These are phyloP conservation scores for Periconia macrospinosa DNA, from an alignment of 2,329 filamentous ascomycete genomes.

Conservation along the genomic window DNA sequence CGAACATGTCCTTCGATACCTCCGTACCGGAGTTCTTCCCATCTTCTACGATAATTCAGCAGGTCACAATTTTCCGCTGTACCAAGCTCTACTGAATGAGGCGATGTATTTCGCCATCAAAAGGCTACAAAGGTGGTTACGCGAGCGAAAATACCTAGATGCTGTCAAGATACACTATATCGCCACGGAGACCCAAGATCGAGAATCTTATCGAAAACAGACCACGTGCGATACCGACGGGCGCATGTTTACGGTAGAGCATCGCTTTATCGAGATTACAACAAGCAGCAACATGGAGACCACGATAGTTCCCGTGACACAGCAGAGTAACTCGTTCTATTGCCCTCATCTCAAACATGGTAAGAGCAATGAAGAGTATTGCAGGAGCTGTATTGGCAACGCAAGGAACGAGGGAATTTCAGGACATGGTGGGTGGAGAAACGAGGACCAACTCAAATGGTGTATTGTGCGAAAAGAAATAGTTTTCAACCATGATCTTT, in stretches of 20 bases:
- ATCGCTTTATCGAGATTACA: conserved; percentile 4
- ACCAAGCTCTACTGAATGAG: conserved; percentile 31
- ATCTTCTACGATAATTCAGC: conserved; percentile 36
- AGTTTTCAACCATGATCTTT: conserved; percentile 6
- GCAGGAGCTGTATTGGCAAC: conserved; percentile 2
- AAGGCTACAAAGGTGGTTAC: too few relatives aligned
- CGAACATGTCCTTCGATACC: conserved; percentile 38
- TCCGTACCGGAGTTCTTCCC: conserved; percentile 36
- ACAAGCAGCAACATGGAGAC: conserved; percentile 6
- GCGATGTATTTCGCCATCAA: conserved; percentile 20
- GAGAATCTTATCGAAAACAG: too few relatives aligned
- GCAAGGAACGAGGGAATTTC: conserved; percentile 1
- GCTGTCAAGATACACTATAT: too few relatives aligned
- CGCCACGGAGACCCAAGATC: too few relatives aligned
- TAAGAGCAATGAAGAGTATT: conserved; percentile 4
- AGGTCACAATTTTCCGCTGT: conserved; percentile 35
- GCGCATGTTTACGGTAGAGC: conserved; percentile 5
- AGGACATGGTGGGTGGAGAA: conserved; percentile 3
- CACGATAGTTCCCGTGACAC: conserved; percentile 4
- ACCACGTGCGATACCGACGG: not conserved
- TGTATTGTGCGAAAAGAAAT: conserved; percentile 7
- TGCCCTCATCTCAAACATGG: conserved; percentile 7
- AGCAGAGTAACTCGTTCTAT: conserved; percentile 3
- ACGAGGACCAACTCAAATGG: conserved; percentile 5
- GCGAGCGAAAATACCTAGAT: too few relatives aligned